Percentiles rank a stretch among this genome's conserved stretches.
These are phyloP conservation scores for Thelonectria blattea DNA, from an alignment of 2,329 filamentous ascomycete genomes.

Conservation along the genomic window DNA sequence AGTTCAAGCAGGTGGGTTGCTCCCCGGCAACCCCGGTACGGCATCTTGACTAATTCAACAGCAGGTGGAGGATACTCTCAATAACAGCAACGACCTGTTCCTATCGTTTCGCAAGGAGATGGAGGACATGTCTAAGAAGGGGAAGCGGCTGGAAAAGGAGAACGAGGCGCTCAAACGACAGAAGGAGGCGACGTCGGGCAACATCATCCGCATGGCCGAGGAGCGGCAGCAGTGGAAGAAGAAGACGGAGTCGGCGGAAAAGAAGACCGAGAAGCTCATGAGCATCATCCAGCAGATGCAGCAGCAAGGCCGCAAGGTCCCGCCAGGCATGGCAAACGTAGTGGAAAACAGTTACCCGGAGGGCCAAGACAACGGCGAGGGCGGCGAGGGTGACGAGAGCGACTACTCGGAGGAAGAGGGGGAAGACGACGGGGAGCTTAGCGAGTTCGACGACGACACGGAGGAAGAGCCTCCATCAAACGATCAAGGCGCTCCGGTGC, in stretches of 20 bases:
- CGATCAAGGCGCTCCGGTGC: constrained; percentile 46
- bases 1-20: constrained; percentile 92
- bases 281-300: constrained; percentile 97
- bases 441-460: constrained; percentile 69
- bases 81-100: constrained; percentile 97
- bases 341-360: constrained; percentile 66
- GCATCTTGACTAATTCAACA: constrained; percentile 37
- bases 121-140: constrained; percentile 99
- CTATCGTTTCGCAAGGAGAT: constrained; percentile 97
- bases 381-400: constrained; percentile 62
- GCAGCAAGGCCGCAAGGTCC: constrained; percentile 82
- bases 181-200: constrained; percentile 90
- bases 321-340: constrained; percentile 66
- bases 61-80: constrained; percentile 96
- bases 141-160: constrained; percentile 94
- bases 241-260: constrained; percentile 59
- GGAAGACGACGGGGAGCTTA: constrained; percentile 61
- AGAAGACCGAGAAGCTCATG: constrained; percentile 90
- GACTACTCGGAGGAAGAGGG: constrained; percentile 64
- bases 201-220: constrained; percentile 97
- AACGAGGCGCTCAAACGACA: constrained; percentile 90
- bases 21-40: constrained; percentile 14
- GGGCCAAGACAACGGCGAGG: constrained; percentile 54
- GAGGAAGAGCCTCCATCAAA: constrained; percentile 55
- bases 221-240: constrained; percentile 85